Conservation (phyloP, 345 rosid species). For the Durio zibethinus region DNA sequence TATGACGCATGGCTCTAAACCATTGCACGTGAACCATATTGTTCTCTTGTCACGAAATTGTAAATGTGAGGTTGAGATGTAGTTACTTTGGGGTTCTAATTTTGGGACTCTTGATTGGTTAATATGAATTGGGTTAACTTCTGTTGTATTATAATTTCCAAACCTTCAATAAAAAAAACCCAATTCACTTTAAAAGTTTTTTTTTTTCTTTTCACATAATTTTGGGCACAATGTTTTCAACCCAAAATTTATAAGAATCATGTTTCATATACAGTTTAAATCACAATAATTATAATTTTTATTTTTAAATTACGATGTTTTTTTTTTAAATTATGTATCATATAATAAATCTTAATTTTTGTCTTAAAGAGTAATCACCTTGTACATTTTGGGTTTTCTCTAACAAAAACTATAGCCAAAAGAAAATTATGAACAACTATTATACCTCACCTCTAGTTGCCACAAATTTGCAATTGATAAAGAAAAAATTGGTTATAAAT, state of each 20-base stretch:
- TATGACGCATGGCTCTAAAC: not conserved
- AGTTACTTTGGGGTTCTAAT: not conserved
- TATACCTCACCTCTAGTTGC: not conserved
- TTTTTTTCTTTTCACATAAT: not conserved
- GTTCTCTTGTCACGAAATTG: not conserved
- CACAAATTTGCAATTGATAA: not conserved
- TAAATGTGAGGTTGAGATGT: not conserved
- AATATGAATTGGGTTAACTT: not conserved
- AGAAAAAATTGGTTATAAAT: not conserved
- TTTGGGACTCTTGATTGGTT: not conserved
- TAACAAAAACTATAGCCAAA: not conserved
- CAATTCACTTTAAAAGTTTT: not conserved
- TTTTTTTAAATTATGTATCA: too few species aligned
- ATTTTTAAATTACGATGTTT: too few species aligned
- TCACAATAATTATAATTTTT: too few species aligned
- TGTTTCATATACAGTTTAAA: too few species aligned
- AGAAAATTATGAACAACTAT: not conserved
- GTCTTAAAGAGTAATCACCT: not conserved
- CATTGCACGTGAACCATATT: constrained; percentile 4
- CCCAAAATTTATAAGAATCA: not conserved
- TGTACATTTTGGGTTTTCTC: too few species aligned
- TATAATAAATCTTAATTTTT: not conserved
- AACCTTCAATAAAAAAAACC: not conserved
- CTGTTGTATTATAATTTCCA: not conserved
- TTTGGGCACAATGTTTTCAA: not conserved